Evolutionary conservation across 164 flowering plant genomes (phyloP).

Genomic region (Tetrastigma voinierianum): DNA sequence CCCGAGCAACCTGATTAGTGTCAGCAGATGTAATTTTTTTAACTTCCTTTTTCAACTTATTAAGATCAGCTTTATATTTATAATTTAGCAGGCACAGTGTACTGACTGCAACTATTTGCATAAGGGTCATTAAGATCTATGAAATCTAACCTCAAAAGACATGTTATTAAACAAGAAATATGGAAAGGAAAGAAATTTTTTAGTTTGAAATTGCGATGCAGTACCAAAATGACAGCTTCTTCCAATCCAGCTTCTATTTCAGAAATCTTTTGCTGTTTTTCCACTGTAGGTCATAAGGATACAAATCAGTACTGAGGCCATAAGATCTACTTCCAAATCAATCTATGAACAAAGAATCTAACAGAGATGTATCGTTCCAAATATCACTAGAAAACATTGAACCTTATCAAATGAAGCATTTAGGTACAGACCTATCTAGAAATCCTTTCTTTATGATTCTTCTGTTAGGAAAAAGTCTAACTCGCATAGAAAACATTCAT

Average conservation of each 20-base stretch:
- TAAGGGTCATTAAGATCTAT: constrained; percentile 81
- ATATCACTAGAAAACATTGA: too few relatives aligned
- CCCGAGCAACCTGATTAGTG: constrained; percentile 44
- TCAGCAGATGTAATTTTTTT: constrained; percentile 43
- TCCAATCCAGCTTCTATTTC: constrained; percentile 64
- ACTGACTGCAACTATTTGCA: constrained; percentile 75
- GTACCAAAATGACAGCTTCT: constrained; percentile 72
- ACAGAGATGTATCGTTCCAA: not conserved
- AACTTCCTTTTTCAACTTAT: constrained; percentile 56
- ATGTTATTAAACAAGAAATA: not conserved
- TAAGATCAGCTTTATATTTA: constrained; percentile 75
- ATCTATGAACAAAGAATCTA: too few relatives aligned
- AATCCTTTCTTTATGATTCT: too few relatives aligned
- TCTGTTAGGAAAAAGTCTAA: too few relatives aligned
- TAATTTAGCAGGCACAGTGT: constrained; percentile 60
- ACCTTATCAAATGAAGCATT: too few relatives aligned
- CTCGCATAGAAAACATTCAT: too few relatives aligned
- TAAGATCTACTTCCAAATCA: not conserved
- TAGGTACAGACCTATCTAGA: too few relatives aligned
- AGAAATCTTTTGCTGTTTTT: constrained; percentile 40
- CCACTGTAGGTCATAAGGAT: constrained; percentile 34
- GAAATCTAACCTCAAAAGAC: constrained; percentile 45
- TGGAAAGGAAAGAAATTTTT: too few relatives aligned
- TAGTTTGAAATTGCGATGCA: not conserved
- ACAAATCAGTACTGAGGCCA: not conserved